Evolutionary conservation across 306 rosid species (phyloP).

Genomic region (Fragaria iinumae): DNA sequence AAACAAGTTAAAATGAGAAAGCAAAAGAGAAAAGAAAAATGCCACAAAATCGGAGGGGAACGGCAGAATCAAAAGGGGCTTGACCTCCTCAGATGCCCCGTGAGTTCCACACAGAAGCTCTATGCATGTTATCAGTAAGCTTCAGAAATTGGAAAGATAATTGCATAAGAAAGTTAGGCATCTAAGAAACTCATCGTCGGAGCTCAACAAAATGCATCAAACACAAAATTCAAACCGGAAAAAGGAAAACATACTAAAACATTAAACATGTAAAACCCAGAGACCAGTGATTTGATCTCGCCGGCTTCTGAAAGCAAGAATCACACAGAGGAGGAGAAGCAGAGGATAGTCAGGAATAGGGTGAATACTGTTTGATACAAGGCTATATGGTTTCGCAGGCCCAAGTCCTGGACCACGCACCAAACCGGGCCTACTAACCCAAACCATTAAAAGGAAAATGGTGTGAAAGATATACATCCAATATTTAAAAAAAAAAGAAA

Average conservation of each 20-base stretch:
- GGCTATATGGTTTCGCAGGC: not conserved
- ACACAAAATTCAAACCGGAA: not conserved
- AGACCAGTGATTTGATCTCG: not conserved
- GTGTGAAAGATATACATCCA: too few relatives aligned
- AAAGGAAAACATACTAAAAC: not conserved
- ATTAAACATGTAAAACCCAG: not conserved
- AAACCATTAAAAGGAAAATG: too few relatives aligned
- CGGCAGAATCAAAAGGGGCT: not conserved
- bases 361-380: not conserved
- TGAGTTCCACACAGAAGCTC: constrained; percentile 34
- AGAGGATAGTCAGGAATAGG: not conserved
- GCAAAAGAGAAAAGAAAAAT: not conserved
- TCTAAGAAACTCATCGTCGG: constrained; percentile 21
- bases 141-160: constrained; percentile 41
- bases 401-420: too few relatives aligned
- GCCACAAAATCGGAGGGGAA: not conserved
- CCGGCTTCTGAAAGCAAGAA: not conserved
- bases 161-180: not conserved
- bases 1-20: not conserved
- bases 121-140: not conserved
- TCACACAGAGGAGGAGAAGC: not conserved
- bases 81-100: constrained; percentile 28
- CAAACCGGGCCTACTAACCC: too few relatives aligned
- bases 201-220: constrained; percentile 12
- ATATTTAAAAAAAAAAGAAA: too few relatives aligned